Evolutionary conservation across 2,329 filamentous ascomycete species (phyloP).

Genomic region (Penicillium hesseltinei): DNA sequence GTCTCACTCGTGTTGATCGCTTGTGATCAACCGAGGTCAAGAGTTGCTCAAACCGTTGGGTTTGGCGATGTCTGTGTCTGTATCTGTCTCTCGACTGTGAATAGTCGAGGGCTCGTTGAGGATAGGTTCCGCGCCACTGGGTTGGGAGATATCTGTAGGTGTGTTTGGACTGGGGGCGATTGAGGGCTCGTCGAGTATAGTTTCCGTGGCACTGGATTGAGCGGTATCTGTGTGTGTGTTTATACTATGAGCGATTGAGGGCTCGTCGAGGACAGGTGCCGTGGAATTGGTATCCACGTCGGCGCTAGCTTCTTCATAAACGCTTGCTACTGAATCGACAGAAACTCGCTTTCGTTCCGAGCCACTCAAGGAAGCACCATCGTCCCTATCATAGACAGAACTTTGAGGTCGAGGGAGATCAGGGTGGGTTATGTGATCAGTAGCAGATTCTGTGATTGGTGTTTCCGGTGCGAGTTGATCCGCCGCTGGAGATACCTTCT

Average conservation of each 20-base stretch:
- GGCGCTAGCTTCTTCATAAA: constrained; percentile 24
- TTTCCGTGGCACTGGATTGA: not conserved
- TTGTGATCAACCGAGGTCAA: constrained; percentile 7
- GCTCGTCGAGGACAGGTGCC: not conserved
- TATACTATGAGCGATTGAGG: not conserved
- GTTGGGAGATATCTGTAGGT: not conserved
- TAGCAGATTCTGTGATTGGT: not conserved
- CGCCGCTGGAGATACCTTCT: not conserved
- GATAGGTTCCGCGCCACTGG: not conserved
- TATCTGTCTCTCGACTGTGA: not conserved
- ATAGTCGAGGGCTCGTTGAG: not conserved
- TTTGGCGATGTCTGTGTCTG: not conserved
- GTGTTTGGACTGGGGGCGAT: not conserved
- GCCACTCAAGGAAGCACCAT: constrained; percentile 10
- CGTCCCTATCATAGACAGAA: constrained; percentile 8
- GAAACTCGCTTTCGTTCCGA: constrained; percentile 14
- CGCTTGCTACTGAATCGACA: constrained; percentile 19
- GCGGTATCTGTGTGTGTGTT: not conserved
- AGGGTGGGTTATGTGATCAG: not conserved
- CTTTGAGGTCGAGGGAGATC: constrained; percentile 7
- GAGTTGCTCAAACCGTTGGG: not conserved
- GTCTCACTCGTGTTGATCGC: constrained; percentile 12
- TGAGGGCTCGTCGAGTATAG: not conserved
- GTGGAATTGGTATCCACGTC: constrained; percentile 4
- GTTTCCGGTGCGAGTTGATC: not conserved